A percentile compares a stretch with the other conserved stretches of the same genome.
These are phyloP conservation scores for Sclerotinia nivalis DNA, from an alignment of 2,329 filamentous ascomycete species.

Conservation along the genomic window DNA sequence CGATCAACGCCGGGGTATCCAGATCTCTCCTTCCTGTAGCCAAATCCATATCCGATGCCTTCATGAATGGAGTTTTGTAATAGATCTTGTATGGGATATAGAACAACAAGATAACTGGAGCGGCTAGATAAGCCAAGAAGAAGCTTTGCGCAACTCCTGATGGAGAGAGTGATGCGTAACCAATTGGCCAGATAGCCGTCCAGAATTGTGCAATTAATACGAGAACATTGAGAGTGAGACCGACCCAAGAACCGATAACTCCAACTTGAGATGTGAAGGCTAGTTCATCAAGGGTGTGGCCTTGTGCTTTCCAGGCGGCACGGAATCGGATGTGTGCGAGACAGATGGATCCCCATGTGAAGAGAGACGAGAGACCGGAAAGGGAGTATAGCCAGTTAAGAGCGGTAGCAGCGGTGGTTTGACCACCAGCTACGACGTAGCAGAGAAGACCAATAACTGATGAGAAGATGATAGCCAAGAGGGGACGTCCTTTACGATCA, in stretches of 20 bases:
- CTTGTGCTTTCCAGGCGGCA: slow-evolving; percentile 56
- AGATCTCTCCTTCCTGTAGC: slow-evolving; percentile 32
- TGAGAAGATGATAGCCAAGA: slow-evolving; percentile 48
- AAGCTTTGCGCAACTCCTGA: slow-evolving; percentile 50
- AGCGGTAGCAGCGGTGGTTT: slow-evolving; percentile 48
- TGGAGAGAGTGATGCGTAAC: slow-evolving; percentile 31
- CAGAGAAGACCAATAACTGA: slow-evolving; percentile 47
- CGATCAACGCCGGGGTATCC: slow-evolving; percentile 34
- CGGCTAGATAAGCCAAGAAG: slow-evolving; percentile 59
- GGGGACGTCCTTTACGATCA: slow-evolving; percentile 57
- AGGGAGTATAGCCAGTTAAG: slow-evolving; percentile 67
- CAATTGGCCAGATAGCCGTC: slow-evolving; percentile 52
- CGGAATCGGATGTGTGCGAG: slow-evolving; percentile 69
- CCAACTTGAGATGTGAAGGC: slow-evolving; percentile 63
- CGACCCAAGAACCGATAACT: slow-evolving; percentile 62
- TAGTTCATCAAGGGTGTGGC: slow-evolving; percentile 63
- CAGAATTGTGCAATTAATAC: slow-evolving; percentile 45
- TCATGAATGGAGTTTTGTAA: slow-evolving; percentile 43
- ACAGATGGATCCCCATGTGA: slow-evolving; percentile 64
- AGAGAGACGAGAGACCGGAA: slow-evolving; percentile 62
- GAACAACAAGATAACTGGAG: slow-evolving; percentile 53
- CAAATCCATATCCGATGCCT: slow-evolving; percentile 32
- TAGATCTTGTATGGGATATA: slow-evolving; percentile 67
- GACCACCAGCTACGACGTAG: slow-evolving; percentile 53
- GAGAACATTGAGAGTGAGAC: slow-evolving; percentile 56